Evolutionary conservation across 2,329 filamentous ascomycete species (phyloP), one percentile per base, ranked within the genome.

Genomic region (Chalara sp.): DNA sequence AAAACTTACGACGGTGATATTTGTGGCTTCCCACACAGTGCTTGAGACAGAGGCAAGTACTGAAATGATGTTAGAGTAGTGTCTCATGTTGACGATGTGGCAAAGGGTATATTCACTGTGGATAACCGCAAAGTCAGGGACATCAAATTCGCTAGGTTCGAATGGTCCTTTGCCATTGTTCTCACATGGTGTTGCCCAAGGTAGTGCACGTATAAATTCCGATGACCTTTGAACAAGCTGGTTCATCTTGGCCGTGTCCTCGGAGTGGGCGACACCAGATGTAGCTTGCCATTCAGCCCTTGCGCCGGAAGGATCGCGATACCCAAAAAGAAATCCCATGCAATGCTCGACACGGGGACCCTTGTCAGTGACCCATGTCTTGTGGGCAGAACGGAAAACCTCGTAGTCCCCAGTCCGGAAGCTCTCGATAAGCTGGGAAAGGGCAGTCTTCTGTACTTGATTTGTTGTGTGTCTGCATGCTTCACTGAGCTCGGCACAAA

Each of bases 91-190:
- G 21, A 21, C 21, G 21, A 21, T 21, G 21, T 21, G 21, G 21
- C 2, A 51, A 21, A 21, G 2, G 21, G 21, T 21, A 47, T 21
- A 80, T 56, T 81, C 63, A 53, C 87, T 76, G 60, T 89, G 84
- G 4, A 89, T 72, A 10, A 79, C 85, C 1, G 84, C 85, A 64
- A 89, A 89, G 63, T 89, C 85, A 0, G 86, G 86, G 37, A 80
- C 79, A 10, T 86, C 71, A 63, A 89, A 89, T 48, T 80, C 78
- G 60, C 81, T 79, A 62, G 87, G 88, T 65, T 89, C 86, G 61
- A 89, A 89, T 0, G 79, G 78, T 6, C 71, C 71, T 51, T 70
- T 73, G 42, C 64, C 60, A 52, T 68, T 69, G 7, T 65, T 62
- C 4, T 5, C 29, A 44, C 32, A 39, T 39, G 7, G 13, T 21